These are phyloP conservation scores for Apiospora sp. DNA, from an alignment of 2,329 filamentous ascomycete species.

Conservation along the genomic window DNA sequence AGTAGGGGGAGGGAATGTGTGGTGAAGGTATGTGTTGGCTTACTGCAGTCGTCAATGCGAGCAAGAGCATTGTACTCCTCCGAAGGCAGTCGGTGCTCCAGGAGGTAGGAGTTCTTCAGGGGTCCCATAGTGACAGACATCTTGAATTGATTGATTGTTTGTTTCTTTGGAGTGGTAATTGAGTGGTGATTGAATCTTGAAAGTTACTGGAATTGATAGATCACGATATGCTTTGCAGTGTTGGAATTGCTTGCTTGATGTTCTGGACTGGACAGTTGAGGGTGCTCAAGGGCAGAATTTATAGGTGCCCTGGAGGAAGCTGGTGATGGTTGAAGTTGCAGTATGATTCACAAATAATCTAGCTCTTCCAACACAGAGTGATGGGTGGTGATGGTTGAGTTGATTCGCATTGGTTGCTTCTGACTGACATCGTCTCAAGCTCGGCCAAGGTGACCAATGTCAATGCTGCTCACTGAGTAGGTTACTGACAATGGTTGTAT, in stretches of 20 bases:
- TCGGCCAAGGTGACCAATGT: neutral
- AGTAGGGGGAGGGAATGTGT: too few relatives aligned
- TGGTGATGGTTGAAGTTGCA: neutral
- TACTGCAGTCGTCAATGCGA: conserved; percentile 4
- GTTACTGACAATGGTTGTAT: neutral
- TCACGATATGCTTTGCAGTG: neutral
- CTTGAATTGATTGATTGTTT: neutral
- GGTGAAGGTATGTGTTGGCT: neutral
- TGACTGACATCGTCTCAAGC: neutral
- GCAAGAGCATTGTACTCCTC: conserved; percentile 10
- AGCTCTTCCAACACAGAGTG: neutral
- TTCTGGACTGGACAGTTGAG: neutral
- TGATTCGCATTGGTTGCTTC: neutral
- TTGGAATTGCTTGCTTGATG: neutral
- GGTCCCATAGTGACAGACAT: conserved; percentile 7
- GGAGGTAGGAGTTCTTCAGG: conserved; percentile 14
- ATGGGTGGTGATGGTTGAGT: neutral
- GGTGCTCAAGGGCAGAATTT: neutral
- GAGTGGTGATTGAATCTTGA: neutral
- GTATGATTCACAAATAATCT: neutral
- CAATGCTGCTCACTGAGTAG: accelerated
- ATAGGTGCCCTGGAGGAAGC: neutral
- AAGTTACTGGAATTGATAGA: neutral
- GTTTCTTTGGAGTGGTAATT: too few relatives aligned
- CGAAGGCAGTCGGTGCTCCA: neutral